Evolutionary conservation across 2,329 filamentous ascomycete genomes (phyloP).

Genomic region (Ceratocystis harringtonii): DNA sequence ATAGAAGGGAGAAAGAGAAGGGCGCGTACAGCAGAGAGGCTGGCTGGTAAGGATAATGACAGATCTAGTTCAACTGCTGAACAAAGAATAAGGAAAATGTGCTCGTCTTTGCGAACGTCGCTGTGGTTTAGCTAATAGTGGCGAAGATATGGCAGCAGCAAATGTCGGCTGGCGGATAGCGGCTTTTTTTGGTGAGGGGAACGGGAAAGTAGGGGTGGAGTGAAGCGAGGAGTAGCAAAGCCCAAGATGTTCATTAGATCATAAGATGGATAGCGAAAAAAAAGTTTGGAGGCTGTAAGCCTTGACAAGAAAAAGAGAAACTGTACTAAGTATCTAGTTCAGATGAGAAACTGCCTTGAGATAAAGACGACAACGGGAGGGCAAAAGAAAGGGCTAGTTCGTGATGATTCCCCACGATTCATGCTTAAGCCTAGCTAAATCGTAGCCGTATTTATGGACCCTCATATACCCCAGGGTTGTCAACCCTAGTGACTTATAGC

Average conservation of each 20-base stretch:
- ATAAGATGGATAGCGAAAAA: too few species aligned
- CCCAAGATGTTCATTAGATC: not conserved
- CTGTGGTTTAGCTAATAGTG: too few species aligned
- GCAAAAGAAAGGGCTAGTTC: not conserved
- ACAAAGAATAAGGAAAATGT: too few species aligned
- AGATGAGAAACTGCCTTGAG: not conserved
- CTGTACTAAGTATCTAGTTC: not conserved
- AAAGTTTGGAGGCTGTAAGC: too few species aligned
- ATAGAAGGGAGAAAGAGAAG: too few species aligned
- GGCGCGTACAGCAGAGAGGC: too few species aligned
- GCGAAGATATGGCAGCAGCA: too few species aligned
- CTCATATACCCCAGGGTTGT: accelerated
- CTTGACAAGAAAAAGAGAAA: not conserved
- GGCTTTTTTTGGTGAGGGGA: not conserved
- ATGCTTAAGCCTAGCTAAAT: not conserved
- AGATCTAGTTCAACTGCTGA: too few species aligned
- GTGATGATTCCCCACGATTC: not conserved
- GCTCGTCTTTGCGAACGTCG: too few species aligned
- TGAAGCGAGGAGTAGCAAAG: not conserved
- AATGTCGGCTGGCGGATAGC: not conserved
- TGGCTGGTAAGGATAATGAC: too few species aligned
- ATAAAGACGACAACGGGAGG: not conserved
- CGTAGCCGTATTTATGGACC: not conserved
- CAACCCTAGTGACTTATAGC: too few species aligned
- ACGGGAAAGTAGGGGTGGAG: not conserved